Evolutionary conservation across 164 flowering plant genomes (phyloP), one percentile per base, ranked within the genome.

Genomic region (Sedum album): DNA sequence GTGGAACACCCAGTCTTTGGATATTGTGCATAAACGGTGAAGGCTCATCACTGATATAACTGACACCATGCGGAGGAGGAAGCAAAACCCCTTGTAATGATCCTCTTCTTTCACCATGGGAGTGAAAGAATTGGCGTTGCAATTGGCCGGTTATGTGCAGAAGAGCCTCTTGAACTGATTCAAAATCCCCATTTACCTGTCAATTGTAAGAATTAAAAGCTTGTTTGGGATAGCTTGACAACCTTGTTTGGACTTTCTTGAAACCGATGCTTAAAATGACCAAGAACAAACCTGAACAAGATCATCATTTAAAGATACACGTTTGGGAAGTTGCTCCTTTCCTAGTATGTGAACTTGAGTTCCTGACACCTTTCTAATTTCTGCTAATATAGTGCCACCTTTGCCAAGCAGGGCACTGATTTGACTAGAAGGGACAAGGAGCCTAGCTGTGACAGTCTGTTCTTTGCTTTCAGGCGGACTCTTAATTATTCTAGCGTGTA

Each of bases 341-440:
- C 90, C 90, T 73, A 90, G 55, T 68, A 94, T 83, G 31, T 91
- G 90, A 66, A 94, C 92, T 77, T 87, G 76, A 70, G 99, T 96
- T 36, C 97, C 83, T 71, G 97, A 68, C 60, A 73, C 75, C 79
- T 88, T 90, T 75, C 96, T 82, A 94, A 94, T 91, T 74, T 91
- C 97, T 53, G 95, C 75, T 60, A 94, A 90, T 69, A 90, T 77
- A 51, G 92, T 65, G 68, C 99, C 97, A 78, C 96, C 93, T 77
- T 86, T 90, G 30, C 99, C 99, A 72, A 94, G 85, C 39, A 94
- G 87, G 77, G 93, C 92, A 53, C 93, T 91, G 68, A 90, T 82
- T 78, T 94, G 99, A 80, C 73, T 80, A 60, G 92, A 85, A 38
- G 89, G 72, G 71, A 94, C 91, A 71, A 94, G 83, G 65, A 94